Base-by-base conservation (phyloP, 1,284 basidiomycete genomes). In the Ganoderma sinense region DNA sequence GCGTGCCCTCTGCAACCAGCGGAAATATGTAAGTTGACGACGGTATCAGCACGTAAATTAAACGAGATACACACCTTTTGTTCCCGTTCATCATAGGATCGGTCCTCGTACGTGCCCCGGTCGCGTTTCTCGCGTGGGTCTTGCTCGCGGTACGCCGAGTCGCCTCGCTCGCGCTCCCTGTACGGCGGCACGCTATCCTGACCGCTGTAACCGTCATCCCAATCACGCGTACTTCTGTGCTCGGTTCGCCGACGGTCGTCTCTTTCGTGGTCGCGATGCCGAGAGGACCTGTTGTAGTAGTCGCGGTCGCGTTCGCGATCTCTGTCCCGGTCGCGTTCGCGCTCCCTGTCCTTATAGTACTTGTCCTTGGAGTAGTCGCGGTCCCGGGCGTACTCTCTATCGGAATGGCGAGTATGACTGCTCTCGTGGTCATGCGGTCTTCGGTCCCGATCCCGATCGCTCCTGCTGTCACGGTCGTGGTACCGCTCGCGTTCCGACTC, bases 21-120 rank as follows among this genome's bases (percentile, higher is more conserved):
- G 48, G 4, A 56, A 68, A 60, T 61, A 60, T 67, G 65, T 48
- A 48, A 53, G 43, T 8, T 36, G 33, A 51, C 62, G 63, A 11
- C 59, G 18, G 63, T 20, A 65, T 11, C 63, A 40, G 68, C 65
- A 53, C 53, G 68, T 62, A 16, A 59, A 40, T n/a, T 48, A 64
- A 53, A 56, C 64, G 55, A 66, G 64, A 45, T 40, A 75, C 83
- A 59, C 74, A 92, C 92, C 87, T 94, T 94, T 76, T 93, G 90
- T 43, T 85, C 85, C 59, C 82, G 75, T 63, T 84, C 82, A 29
- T 82, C 83, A 55, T 75, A 78, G 18, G 87, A 84, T 18, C 88
- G 87, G 65, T 88, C 85, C 64, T 84, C 77, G 67, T 84, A 84
- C 41, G 73, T 74, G 39, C 74, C 72, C 33, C 78, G 75, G 48